Conservation (phyloP, 345 rosid genomes). For the Lepidium sativum region DNA sequence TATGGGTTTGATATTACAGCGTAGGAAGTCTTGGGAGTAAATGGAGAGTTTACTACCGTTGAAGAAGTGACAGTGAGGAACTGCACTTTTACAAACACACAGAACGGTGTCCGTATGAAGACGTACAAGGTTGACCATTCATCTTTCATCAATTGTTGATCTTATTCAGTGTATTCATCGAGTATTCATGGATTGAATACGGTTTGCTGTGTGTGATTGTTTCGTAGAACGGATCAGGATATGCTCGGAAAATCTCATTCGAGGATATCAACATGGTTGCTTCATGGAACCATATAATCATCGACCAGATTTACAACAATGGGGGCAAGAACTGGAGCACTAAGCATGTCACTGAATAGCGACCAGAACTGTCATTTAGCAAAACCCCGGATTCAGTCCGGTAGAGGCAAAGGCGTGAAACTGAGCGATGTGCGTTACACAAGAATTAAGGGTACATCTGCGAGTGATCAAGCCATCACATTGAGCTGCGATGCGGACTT, state of each 20-base stretch:
- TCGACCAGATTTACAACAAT: conserved; percentile 27
- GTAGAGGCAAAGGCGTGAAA: conserved; percentile 17
- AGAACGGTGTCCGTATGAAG: conserved; percentile 36
- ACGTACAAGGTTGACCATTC: conserved; percentile 27
- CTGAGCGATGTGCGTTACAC: conserved; percentile 32
- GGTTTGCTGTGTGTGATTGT: not conserved
- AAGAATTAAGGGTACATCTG: conserved; percentile 27
- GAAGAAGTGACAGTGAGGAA: conserved; percentile 31
- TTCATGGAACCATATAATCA: conserved; percentile 31
- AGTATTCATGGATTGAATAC: not conserved
- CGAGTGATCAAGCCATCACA: conserved; percentile 19
- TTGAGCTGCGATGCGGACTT: conserved; percentile 22
- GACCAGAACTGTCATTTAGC: not conserved
- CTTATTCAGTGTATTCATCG: not conserved
- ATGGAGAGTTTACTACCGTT: conserved; percentile 19
- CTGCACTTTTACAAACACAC: conserved; percentile 19
- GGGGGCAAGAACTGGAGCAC: not conserved
- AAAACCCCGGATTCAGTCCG: not conserved
- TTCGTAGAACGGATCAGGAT: conserved; percentile 32
- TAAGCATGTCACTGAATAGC: not conserved
- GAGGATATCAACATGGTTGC: conserved; percentile 23
- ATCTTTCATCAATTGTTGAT: not conserved
- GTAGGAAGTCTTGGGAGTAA: conserved; percentile 31
- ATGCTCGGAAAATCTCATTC: conserved; percentile 32
- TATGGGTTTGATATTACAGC: conserved; percentile 3